phyloP scores from a whole-genome alignment of 768 basidiomycete genomes.

The Hemileccinum impolitum region DNA sequence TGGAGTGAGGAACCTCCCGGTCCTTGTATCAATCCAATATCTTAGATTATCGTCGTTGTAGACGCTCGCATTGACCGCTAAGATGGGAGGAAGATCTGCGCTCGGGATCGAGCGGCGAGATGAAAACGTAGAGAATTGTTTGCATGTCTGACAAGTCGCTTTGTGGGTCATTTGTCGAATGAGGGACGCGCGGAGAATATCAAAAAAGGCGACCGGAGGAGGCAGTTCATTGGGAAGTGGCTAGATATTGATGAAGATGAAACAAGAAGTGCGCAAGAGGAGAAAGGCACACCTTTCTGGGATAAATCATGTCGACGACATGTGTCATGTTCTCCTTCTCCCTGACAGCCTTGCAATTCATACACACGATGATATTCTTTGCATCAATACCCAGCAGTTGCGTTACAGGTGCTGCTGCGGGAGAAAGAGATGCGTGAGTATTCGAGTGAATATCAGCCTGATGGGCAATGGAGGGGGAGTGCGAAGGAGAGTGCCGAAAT shows the following conservation, averaged over 20 bases:
- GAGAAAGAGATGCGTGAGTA: constrained; percentile 18
- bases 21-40: constrained; percentile 65
- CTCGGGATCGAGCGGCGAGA: constrained; percentile 64
- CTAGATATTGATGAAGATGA: constrained; percentile 19
- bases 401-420: constrained; percentile 69
- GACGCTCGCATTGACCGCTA: constrained; percentile 84
- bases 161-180: constrained; percentile 82
- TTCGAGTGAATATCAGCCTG: too few relatives aligned
- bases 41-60: constrained; percentile 69
- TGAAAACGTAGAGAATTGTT: constrained; percentile 69
- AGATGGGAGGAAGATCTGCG: constrained; percentile 70
- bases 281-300: constrained; percentile 59
- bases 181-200: constrained; percentile 71
- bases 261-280: neutral
- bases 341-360: constrained; percentile 64
- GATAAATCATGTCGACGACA: constrained; percentile 83
- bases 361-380: constrained; percentile 71
- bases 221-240: constrained; percentile 36
- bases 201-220: constrained; percentile 51
- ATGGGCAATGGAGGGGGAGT: neutral
- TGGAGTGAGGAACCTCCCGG: constrained; percentile 53
- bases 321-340: constrained; percentile 81
- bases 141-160: constrained; percentile 82
- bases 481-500: constrained; percentile 27
- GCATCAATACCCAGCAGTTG: constrained; percentile 83